Conservation (phyloP, 2,329 filamentous ascomycete genomes). For the Atkinsonella texensis region DNA sequence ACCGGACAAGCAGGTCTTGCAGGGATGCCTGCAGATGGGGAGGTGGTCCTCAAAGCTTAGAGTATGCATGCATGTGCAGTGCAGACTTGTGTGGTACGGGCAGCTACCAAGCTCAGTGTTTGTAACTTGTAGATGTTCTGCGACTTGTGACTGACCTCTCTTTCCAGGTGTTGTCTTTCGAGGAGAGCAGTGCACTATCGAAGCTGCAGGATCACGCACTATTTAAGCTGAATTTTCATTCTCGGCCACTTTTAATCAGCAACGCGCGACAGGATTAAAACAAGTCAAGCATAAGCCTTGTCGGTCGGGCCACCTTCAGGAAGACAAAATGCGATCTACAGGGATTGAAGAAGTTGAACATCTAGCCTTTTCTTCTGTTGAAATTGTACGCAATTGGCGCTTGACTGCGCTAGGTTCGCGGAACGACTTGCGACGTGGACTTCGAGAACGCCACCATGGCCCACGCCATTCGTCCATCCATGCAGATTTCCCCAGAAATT, state of each 20-base stretch:
- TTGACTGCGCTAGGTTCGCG: background rate
- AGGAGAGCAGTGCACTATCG: no score
- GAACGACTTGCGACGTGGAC: background rate
- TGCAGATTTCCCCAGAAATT: constrained; percentile 13
- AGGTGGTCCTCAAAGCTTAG: background rate
- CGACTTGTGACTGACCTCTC: background rate
- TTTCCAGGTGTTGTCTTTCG: no score
- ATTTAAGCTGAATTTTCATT: no score
- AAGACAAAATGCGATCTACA: no score
- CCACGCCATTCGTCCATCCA: background rate
- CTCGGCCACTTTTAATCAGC: no score
- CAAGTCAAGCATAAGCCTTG: no score
- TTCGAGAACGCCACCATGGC: background rate
- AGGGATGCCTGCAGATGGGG: background rate
- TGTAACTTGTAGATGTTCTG: background rate
- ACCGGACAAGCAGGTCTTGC: background rate
- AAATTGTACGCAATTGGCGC: no score
- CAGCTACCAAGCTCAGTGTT: background rate
- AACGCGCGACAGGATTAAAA: no score
- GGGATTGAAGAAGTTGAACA: no score
- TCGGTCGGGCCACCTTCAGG: no score
- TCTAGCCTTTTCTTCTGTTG: no score
- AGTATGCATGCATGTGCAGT: background rate
- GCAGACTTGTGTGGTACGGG: background rate
- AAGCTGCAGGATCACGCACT: no score